These are phyloP conservation scores for Sonneratia alba DNA, from an alignment of 345 rosid species.

Conservation along the genomic window DNA sequence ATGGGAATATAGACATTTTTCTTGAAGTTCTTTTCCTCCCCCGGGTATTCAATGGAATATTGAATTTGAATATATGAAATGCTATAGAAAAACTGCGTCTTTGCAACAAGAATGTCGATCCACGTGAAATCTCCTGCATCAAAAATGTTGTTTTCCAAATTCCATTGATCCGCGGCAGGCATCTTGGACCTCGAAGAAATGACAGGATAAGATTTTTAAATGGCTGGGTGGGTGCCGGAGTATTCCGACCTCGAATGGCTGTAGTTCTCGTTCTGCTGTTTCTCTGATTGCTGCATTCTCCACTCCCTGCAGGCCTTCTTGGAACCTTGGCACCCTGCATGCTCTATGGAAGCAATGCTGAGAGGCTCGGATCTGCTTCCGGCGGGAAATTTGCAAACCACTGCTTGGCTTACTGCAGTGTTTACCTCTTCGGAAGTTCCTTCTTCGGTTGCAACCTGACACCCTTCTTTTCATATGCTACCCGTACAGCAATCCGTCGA, in stretches of 20 bases:
- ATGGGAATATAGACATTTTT: too few relatives aligned
- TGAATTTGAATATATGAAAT: too few relatives aligned
- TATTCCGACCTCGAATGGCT: not conserved
- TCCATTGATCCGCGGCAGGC: not conserved
- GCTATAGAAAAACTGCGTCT: too few relatives aligned
- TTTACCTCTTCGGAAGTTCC: conserved; percentile 58
- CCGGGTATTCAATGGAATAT: too few relatives aligned
- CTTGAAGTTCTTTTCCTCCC: too few relatives aligned
- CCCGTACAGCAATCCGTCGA: conserved; percentile 66
- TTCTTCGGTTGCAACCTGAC: conserved; percentile 71
- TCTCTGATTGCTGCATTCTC: not conserved
- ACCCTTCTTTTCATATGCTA: conserved; percentile 73
- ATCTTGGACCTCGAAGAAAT: not conserved
- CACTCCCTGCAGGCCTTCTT: conserved; percentile 51
- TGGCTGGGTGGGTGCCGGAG: not conserved
- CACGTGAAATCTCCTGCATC: too few relatives aligned
- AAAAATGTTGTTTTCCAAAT: too few relatives aligned
- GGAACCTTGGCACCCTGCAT: conserved; percentile 85
- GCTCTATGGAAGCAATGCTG: conserved; percentile 83
- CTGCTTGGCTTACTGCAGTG: conserved; percentile 63
- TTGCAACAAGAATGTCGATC: too few relatives aligned
- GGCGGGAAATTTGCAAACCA: conserved; percentile 74
- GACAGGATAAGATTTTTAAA: not conserved
- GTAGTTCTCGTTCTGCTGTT: not conserved
- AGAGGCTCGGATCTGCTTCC: conserved; percentile 68